Evolutionary conservation across 768 basidiomycete genomes (phyloP).

Genomic region (Hypsizygus marmoreus): DNA sequence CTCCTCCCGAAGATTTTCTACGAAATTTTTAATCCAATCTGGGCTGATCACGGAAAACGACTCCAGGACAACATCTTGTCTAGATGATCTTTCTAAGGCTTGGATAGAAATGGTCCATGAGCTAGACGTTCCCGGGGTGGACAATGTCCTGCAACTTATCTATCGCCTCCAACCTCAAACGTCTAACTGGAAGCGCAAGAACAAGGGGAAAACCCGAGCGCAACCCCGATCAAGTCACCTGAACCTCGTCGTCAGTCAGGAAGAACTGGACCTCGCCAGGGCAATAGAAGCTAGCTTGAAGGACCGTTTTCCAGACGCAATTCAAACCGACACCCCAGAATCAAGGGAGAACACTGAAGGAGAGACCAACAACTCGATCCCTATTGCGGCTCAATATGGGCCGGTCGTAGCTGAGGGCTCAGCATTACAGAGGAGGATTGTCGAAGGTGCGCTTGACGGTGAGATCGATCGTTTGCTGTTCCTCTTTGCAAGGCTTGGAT

Average conservation of each 20-base stretch:
- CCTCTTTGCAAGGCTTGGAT: too few relatives aligned
- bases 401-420: too few relatives aligned
- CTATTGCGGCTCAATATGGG: too few relatives aligned
- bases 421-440: too few relatives aligned
- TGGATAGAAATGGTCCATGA: constrained; percentile 32
- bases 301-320: too few relatives aligned
- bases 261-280: constrained; percentile 43
- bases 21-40: constrained; percentile 47
- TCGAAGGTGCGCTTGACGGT: too few relatives aligned
- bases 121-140: constrained; percentile 34
- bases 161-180: constrained; percentile 47
- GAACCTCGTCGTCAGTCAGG: constrained; percentile 20
- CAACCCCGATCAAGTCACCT: neutral
- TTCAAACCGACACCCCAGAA: too few relatives aligned
- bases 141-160: constrained; percentile 45
- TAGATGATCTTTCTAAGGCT: constrained; percentile 37
- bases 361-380: too few relatives aligned
- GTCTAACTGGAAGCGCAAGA: constrained; percentile 17
- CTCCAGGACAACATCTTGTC: constrained; percentile 28
- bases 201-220: constrained; percentile 11
- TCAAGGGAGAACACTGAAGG: too few relatives aligned
- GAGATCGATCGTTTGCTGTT: too few relatives aligned
- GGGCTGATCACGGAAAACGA: constrained; percentile 27
- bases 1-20: constrained; percentile 47
- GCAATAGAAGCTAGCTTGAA: constrained; percentile 55